Conservation (phyloP, 768 basidiomycete genomes). For the Mycena vulgaris region DNA sequence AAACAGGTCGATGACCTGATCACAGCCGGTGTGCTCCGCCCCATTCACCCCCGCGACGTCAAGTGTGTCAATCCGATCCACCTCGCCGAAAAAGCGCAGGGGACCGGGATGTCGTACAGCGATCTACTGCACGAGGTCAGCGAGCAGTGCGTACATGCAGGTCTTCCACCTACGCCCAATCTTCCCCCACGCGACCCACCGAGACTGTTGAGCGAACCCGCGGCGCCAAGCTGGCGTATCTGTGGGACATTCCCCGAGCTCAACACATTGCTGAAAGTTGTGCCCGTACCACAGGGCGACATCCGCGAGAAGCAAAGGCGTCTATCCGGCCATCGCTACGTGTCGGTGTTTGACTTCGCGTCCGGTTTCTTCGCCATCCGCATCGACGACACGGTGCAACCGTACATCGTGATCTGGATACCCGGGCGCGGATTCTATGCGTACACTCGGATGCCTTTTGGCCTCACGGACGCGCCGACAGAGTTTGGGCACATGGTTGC, state of each 20-base stretch:
- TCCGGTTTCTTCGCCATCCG: slow-evolving; percentile 51
- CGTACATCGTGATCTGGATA: slow-evolving; percentile 53
- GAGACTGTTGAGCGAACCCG: not conserved
- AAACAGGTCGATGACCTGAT: slow-evolving; percentile 52
- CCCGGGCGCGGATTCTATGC: slow-evolving; percentile 53
- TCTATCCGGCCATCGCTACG: slow-evolving; percentile 52
- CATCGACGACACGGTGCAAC: slow-evolving; percentile 37
- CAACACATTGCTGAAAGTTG: slow-evolving; percentile 46
- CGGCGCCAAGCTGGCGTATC: slow-evolving; percentile 50
- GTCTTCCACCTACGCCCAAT: slow-evolving; percentile 38
- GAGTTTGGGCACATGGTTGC: too few relatives aligned
- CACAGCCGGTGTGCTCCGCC: slow-evolving; percentile 49
- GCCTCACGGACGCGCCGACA: too few relatives aligned
- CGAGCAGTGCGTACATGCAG: slow-evolving; percentile 47
- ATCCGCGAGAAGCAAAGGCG: slow-evolving; percentile 54
- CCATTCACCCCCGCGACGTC: slow-evolving; percentile 45
- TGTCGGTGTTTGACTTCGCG: slow-evolving; percentile 54
- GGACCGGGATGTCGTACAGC: slow-evolving; percentile 33
- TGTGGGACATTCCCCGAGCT: slow-evolving; percentile 56
- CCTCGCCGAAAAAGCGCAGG: slow-evolving; percentile 54
- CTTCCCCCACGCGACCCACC: slow-evolving; percentile 39
- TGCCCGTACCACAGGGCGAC: slow-evolving; percentile 53
- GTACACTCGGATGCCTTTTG: slow-evolving; percentile 42
- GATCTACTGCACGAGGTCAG: slow-evolving; percentile 53
- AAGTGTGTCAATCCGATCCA: slow-evolving; percentile 51